A percentile compares a stretch with the other conserved stretches of the same genome.
phyloP scores from a whole-genome alignment of 768 basidiomycete genomes.

The Boletus fagicola region DNA sequence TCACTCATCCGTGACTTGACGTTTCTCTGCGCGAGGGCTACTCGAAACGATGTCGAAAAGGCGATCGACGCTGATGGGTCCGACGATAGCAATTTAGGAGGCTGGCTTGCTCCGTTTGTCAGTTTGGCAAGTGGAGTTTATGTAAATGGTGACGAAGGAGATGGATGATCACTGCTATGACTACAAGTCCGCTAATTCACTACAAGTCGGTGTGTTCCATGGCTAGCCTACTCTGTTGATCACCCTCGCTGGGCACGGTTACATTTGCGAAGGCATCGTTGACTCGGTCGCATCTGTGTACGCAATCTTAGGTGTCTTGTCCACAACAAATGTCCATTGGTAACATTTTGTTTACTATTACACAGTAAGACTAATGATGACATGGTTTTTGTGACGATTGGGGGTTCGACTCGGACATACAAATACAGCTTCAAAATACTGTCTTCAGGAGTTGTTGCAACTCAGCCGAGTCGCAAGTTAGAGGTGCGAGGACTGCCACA shows the following conservation, averaged over 20 bases:
- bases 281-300: not conserved
- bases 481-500: not conserved
- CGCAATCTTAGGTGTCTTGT: not conserved
- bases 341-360: constrained; percentile 7
- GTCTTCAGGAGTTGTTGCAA: constrained; percentile 1
- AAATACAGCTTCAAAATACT: constrained; percentile 19
- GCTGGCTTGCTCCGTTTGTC: not conserved
- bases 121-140: no score
- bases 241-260: not conserved
- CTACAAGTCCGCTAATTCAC: not conserved
- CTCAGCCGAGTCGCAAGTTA: not conserved
- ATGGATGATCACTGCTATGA: not conserved
- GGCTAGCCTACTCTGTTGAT: not conserved
- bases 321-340: not conserved
- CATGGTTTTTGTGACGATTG: not conserved
- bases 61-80: not conserved
- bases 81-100: not conserved
- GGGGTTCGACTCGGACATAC: constrained; percentile 8
- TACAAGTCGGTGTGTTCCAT: not conserved
- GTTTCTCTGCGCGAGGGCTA: not conserved
- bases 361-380: constrained; percentile 4
- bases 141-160: no score
- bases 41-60: not conserved
- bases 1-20: not conserved
- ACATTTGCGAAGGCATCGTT: not conserved